These are phyloP conservation scores for Fraxinus quadrangulata DNA, from an alignment of 257 asterid genomes.

Conservation along the genomic window DNA sequence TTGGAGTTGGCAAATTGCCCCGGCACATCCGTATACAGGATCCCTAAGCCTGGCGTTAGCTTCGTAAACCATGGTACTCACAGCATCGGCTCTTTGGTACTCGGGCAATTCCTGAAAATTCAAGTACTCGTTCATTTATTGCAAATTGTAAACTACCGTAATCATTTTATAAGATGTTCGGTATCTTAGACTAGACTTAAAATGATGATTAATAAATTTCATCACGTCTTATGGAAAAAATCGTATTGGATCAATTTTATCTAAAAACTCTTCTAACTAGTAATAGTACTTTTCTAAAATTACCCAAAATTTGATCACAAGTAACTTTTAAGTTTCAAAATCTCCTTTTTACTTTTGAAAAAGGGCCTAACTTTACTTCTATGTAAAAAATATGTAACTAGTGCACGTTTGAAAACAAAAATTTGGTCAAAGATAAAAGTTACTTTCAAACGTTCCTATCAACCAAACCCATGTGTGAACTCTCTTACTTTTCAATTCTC, in stretches of 20 bases:
- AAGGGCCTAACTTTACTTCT: too few species aligned
- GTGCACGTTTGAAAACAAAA: neutral
- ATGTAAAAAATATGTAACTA: too few species aligned
- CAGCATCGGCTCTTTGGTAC: slow-evolving; percentile 49
- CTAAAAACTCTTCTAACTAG: too few species aligned
- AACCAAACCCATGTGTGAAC: neutral
- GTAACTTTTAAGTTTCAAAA: too few species aligned
- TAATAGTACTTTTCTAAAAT: too few species aligned
- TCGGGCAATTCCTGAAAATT: slow-evolving; percentile 46
- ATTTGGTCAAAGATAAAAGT: neutral
- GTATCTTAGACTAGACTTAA: too few species aligned
- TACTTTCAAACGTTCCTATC: neutral
- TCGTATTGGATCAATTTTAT: too few species aligned
- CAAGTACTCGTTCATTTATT: neutral
- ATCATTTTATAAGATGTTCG: neutral
- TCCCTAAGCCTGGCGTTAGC: slow-evolving; percentile 52
- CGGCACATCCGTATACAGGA: slow-evolving; percentile 56
- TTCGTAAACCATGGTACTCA: slow-evolving; percentile 55
- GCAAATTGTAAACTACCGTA: neutral
- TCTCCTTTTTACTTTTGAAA: too few species aligned
- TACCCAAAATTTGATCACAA: too few species aligned
- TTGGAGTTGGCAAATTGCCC: slow-evolving; percentile 51
- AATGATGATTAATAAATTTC: too few species aligned
- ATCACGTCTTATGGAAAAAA: too few species aligned
- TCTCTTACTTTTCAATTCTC: neutral